Evolutionary conservation across 768 basidiomycete species (phyloP), one percentile per base, ranked within the genome.

Genomic region (Megacollybia marginata): DNA sequence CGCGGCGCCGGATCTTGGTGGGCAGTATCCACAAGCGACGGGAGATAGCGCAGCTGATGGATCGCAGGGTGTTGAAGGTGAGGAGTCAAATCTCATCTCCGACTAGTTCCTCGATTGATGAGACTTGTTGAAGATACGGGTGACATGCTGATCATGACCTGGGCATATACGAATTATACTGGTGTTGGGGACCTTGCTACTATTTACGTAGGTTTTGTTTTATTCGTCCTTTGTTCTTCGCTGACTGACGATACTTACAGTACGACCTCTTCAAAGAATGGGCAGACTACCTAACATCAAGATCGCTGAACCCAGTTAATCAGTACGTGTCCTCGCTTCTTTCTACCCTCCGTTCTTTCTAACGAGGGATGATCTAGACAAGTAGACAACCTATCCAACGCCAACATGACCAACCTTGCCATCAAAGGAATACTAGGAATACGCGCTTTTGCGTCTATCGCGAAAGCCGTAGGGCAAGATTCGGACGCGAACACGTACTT

Each of bases 1-100:
- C 44, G 57, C 58, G 33, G 47, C 51, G 2, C 53, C 44, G 33
- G 58, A 60, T 44, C 50, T 62, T n/a, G 59, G 59, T 43, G 42
- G 15, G 43, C 38, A 40, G 18, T 40, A 40, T 8, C 38, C 38
- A 13, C 38, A 40, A 8, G 38, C 38, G 18, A 3, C 8, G 13
- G 38, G 38, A 8, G 18, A 40, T 18, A 15, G 5, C 8, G 2
- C 13, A 5, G 5, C 38, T 8, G 18, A 40, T 18, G 38, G 18
- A 5, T 3, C 18, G 5, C 38, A 40, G 38, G 44, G 44, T 3
- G 5, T 44, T 11, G 44, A 44, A 44, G 49, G 49, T 46, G 18
- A 20, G 16, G 33, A 9, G 31, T 10, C 28, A n/a, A n/a, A n/a
- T n/a, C n/a, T n/a, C n/a, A n/a, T n/a, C n/a, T n/a, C n/a, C n/a